Conservation (phyloP, 1,284 basidiomycete species). For the Filobasidium uniguttulatum region DNA sequence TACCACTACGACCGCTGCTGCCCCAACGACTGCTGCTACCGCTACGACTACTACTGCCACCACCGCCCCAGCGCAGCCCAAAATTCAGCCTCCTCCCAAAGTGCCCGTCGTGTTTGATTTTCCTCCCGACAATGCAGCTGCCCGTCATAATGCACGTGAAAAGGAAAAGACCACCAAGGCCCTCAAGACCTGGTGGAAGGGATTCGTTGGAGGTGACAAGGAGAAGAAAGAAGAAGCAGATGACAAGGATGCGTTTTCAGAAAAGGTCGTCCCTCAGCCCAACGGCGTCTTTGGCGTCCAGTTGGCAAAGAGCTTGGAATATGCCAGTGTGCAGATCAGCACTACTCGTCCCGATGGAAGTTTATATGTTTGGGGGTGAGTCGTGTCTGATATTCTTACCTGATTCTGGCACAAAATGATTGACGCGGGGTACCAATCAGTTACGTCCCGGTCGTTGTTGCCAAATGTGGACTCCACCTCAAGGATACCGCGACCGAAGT, state of each 20-base stretch:
- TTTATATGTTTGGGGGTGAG: slow-evolving; percentile 61
- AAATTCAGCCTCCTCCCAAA: neutral
- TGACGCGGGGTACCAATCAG: too few species aligned
- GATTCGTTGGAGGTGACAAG: slow-evolving; percentile 42
- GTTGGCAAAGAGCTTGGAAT: slow-evolving; percentile 65
- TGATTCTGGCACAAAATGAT: slow-evolving; percentile 23
- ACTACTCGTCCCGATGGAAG: slow-evolving; percentile 62
- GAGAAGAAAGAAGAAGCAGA: slow-evolving; percentile 4
- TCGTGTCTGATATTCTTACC: slow-evolving; percentile 6
- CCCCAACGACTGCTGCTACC: neutral
- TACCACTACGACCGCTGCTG: neutral
- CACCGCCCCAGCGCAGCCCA: neutral
- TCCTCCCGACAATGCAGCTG: neutral
- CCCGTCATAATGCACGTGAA: neutral
- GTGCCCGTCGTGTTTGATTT: neutral
- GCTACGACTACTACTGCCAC: neutral
- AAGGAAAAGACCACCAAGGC: slow-evolving; percentile 22
- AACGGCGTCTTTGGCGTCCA: slow-evolving; percentile 67
- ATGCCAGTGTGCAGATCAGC: slow-evolving; percentile 86
- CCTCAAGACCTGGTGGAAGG: slow-evolving; percentile 70
- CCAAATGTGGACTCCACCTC: slow-evolving; percentile 84
- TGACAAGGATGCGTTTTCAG: too few species aligned
- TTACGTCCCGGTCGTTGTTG: slow-evolving; percentile 90
- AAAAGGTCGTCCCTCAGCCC: slow-evolving; percentile 8
- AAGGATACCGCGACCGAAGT: slow-evolving; percentile 89